Evolutionary conservation across 768 basidiomycete species (phyloP).

Genomic region (Mycena vitilis): DNA sequence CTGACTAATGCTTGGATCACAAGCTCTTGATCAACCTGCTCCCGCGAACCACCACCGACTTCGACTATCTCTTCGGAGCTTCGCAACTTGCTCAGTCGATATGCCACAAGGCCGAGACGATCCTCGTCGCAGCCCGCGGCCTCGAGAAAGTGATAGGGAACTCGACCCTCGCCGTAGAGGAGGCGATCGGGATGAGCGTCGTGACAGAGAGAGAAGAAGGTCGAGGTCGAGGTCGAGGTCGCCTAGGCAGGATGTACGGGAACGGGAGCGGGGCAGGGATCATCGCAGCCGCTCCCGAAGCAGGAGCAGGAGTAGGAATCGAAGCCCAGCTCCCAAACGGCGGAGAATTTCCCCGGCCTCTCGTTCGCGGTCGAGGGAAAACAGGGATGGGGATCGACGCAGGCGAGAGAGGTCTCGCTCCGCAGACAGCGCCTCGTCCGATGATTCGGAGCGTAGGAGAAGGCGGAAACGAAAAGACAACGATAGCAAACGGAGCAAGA

Average conservation of each 20-base stretch:
- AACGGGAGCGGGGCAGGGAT: constrained; percentile 26
- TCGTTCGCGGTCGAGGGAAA: constrained; percentile 42
- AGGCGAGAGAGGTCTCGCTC: constrained; percentile 50
- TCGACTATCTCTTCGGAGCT: neutral
- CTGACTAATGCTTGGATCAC: constrained; percentile 14
- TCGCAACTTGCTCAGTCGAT: neutral
- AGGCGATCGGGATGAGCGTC: constrained; percentile 20
- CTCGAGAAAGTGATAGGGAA: constrained; percentile 19
- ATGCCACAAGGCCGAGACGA: constrained; percentile 28
- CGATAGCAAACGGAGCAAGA: constrained; percentile 55
- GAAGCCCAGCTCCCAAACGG: constrained; percentile 47
- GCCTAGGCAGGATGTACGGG: constrained; percentile 19
- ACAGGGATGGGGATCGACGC: constrained; percentile 45
- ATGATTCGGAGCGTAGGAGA: constrained; percentile 57
- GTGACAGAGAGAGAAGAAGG: constrained; percentile 22
- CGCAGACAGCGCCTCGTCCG: constrained; percentile 54
- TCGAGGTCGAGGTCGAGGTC: constrained; percentile 31
- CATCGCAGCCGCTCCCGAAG: constrained; percentile 34
- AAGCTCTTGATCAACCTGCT: neutral
- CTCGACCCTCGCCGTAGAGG: constrained; percentile 22
- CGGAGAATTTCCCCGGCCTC: constrained; percentile 44
- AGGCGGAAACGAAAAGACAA: constrained; percentile 57
- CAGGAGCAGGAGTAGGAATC: constrained; percentile 42
- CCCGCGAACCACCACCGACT: neutral
- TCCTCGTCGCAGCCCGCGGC: constrained; percentile 23